These are phyloP conservation scores for Penicillium expansum DNA, from an alignment of 2,329 filamentous ascomycete species.

Conservation along the genomic window DNA sequence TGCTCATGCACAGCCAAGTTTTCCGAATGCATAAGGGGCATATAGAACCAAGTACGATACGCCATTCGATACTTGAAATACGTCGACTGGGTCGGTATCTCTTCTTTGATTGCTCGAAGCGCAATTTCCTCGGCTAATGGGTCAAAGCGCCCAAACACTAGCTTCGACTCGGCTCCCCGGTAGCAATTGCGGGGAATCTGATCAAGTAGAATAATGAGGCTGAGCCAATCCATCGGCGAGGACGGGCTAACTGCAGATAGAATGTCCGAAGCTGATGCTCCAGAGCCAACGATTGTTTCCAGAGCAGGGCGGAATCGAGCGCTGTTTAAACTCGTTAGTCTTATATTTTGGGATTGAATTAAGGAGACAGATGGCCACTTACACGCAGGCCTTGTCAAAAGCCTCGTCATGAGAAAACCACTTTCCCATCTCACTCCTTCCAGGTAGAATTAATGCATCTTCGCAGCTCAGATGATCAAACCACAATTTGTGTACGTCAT, in stretches of 20 bases:
- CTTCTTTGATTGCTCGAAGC: slow-evolving; percentile 34
- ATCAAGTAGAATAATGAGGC: slow-evolving; percentile 58
- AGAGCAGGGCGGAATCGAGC: slow-evolving; percentile 20
- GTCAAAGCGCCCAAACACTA: slow-evolving; percentile 58
- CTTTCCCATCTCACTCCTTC: slow-evolving; percentile 17
- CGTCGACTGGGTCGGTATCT: slow-evolving; percentile 27
- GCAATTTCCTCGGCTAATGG: slow-evolving; percentile 51
- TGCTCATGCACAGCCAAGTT: slow-evolving; percentile 19
- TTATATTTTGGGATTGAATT: not conserved
- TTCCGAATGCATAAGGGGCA: slow-evolving; percentile 59
- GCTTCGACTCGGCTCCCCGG: slow-evolving; percentile 47
- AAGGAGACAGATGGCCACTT: not conserved
- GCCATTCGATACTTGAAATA: slow-evolving; percentile 35
- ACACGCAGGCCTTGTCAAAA: slow-evolving; percentile 24
- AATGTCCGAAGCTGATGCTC: slow-evolving; percentile 16
- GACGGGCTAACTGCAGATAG: slow-evolving; percentile 15
- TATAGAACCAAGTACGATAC: slow-evolving; percentile 56
- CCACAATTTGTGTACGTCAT: slow-evolving; percentile 24
- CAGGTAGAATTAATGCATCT: slow-evolving; percentile 18
- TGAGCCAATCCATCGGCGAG: slow-evolving; percentile 36
- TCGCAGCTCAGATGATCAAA: slow-evolving; percentile 21
- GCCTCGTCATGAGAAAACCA: slow-evolving; percentile 20
- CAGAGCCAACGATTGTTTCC: slow-evolving; percentile 15
- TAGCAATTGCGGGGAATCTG: slow-evolving; percentile 63
- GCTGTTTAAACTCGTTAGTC: slow-evolving; percentile 6